Percentiles rank a stretch among this genome's conserved stretches.
Conservation (phyloP, 768 basidiomycete species). For the Rubroboletus pulcherrimus region DNA sequence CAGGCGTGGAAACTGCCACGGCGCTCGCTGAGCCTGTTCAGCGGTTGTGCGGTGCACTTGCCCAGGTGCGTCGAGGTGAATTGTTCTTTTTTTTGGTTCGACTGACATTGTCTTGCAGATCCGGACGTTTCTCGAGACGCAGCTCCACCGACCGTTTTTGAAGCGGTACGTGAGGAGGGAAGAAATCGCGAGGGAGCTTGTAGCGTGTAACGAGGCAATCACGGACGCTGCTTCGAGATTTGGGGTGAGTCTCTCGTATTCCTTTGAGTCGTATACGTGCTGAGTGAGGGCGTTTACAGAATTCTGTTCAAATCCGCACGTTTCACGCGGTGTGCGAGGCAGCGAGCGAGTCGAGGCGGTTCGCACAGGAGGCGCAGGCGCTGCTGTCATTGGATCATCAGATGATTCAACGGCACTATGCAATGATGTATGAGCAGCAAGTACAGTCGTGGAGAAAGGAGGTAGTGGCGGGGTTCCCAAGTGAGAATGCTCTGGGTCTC, state of each 20-base stretch:
- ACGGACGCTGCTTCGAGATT: conserved; percentile 39
- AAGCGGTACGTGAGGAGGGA: conserved; percentile 76
- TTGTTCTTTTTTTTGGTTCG: neutral
- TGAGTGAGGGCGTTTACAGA: conserved; percentile 20
- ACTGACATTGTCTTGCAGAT: conserved; percentile 34
- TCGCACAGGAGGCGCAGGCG: conserved; percentile 19
- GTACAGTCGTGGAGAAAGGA: neutral
- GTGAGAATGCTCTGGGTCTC: conserved; percentile 11
- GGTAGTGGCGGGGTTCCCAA: neutral
- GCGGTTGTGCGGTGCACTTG: conserved; percentile 30
- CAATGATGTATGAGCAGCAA: conserved; percentile 6
- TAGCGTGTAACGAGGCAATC: conserved; percentile 48
- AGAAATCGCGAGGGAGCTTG: conserved; percentile 56
- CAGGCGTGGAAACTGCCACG: conserved; percentile 46
- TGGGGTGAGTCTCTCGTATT: conserved; percentile 15
- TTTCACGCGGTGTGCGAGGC: conserved; percentile 46
- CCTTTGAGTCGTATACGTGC: neutral
- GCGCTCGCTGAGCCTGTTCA: conserved; percentile 50
- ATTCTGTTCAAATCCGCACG: conserved; percentile 51
- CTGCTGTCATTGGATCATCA: conserved; percentile 17
- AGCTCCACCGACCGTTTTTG: conserved; percentile 66
- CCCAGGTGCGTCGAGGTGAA: conserved; percentile 38
- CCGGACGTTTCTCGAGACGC: conserved; percentile 51
- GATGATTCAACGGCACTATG: conserved; percentile 11
- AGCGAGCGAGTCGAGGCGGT: conserved; percentile 24